phyloP scores from a whole-genome alignment of 768 basidiomycete species.

The Leccinellum rugosiceps region DNA sequence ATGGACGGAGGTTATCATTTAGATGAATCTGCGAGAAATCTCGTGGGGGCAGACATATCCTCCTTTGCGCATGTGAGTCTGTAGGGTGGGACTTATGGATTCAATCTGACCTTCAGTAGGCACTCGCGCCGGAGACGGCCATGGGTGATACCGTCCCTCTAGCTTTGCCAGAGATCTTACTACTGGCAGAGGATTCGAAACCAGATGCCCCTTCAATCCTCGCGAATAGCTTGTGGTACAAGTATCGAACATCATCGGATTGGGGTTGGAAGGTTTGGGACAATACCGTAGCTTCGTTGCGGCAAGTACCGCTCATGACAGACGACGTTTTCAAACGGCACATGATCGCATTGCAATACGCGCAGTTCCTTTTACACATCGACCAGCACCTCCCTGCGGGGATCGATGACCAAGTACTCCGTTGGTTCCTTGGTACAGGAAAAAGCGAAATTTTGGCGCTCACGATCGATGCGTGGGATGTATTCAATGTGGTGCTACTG shows the following conservation, averaged over 20 bases:
- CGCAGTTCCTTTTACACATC: constrained; percentile 65
- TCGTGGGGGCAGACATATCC: constrained; percentile 56
- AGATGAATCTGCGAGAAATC: constrained; percentile 51
- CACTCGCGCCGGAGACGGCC: constrained; percentile 38
- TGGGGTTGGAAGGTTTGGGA: constrained; percentile 89
- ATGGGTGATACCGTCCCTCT: constrained; percentile 34
- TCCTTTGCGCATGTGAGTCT: constrained; percentile 57
- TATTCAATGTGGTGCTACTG: constrained; percentile 58
- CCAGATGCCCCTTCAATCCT: constrained; percentile 64
- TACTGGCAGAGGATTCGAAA: constrained; percentile 57
- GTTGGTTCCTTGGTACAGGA: constrained; percentile 71
- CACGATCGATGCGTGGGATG: constrained; percentile 61
- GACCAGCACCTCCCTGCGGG: constrained; percentile 75
- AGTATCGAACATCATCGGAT: constrained; percentile 66
- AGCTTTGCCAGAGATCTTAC: constrained; percentile 59
- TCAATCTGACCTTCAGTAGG: constrained; percentile 24
- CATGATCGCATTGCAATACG: constrained; percentile 62
- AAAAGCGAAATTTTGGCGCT: constrained; percentile 60
- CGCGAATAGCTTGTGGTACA: constrained; percentile 79
- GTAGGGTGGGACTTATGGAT: background rate
- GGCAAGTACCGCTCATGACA: constrained; percentile 60
- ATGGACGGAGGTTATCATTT: constrained; percentile 63
- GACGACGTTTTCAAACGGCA: constrained; percentile 44
- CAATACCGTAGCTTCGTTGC: constrained; percentile 71
- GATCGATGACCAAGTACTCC: constrained; percentile 65